Conservation (phyloP, 140 eudicot species). For the Senecio squalidus region DNA sequence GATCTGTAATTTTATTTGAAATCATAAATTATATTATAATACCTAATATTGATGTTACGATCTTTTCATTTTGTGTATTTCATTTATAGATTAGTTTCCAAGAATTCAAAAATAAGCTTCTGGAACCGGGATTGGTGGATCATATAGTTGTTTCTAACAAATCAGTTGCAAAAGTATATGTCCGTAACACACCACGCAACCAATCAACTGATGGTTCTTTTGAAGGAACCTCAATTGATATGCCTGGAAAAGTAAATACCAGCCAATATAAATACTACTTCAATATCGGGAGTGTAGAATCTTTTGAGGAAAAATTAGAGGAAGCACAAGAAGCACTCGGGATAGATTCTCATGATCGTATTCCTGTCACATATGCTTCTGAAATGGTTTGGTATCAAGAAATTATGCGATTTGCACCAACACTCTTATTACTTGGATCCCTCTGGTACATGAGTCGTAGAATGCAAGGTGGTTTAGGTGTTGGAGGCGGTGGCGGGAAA, state of each 20-base stretch:
- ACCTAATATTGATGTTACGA: too few relatives aligned
- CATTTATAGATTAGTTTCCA: conserved; percentile 77
- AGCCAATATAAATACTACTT: conserved; percentile 65
- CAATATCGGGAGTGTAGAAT: conserved; percentile 78
- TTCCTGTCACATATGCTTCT: conserved; percentile 72
- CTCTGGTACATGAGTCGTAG: conserved; percentile 70
- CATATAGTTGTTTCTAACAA: conserved; percentile 79
- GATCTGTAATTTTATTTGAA: too few relatives aligned
- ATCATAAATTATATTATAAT: too few relatives aligned
- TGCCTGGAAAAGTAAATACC: conserved; percentile 36
- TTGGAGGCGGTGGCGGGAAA: conserved; percentile 81
- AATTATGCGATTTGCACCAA: conserved; percentile 76
- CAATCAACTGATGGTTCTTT: conserved; percentile 34
- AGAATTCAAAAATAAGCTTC: conserved; percentile 85
- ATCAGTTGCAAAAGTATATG: conserved; percentile 82
- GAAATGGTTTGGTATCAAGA: conserved; percentile 85
- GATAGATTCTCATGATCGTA: conserved; percentile 65
- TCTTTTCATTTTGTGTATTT: neutral
- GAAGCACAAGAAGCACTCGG: conserved; percentile 88
- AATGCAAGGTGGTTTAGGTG: conserved; percentile 86
- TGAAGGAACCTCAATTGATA: conserved; percentile 45
- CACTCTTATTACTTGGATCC: conserved; percentile 57
- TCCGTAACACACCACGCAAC: conserved; percentile 57
- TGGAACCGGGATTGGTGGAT: conserved; percentile 87
- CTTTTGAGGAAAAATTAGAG: conserved; percentile 93